Conservation (phyloP, 345 rosid genomes). For the Corchorus capsularis region DNA sequence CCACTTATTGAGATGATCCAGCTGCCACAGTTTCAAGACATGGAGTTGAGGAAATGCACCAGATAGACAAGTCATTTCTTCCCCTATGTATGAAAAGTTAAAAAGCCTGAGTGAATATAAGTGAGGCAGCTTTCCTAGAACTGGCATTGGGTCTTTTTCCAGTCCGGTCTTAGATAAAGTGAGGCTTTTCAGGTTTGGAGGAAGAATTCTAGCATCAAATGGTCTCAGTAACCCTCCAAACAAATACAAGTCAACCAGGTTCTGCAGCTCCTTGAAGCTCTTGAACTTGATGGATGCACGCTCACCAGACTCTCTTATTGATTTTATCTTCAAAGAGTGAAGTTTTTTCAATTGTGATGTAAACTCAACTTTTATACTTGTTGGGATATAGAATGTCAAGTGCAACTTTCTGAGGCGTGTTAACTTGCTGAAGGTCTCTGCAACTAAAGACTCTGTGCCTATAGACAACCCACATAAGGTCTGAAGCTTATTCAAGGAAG, state of each 20-base stretch:
- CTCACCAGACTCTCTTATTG: not conserved
- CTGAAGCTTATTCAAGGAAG: not conserved
- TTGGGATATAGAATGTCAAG: not conserved
- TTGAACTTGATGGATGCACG: constrained; percentile 13
- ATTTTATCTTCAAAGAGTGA: not conserved
- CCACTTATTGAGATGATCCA: constrained; percentile 15
- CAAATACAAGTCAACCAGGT: constrained; percentile 34
- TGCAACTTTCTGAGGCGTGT: constrained; percentile 1
- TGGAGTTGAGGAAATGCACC: constrained; percentile 31
- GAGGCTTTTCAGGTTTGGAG: constrained; percentile 21
- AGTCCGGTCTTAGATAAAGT: constrained; percentile 34
- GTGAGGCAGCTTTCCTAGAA: constrained; percentile 24
- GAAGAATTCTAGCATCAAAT: not conserved
- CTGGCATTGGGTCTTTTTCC: constrained; percentile 30
- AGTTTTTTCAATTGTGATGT: not conserved
- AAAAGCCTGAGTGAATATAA: constrained; percentile 36
- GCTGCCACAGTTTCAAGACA: constrained; percentile 42
- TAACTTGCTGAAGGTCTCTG: not conserved
- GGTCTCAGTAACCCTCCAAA: constrained; percentile 19
- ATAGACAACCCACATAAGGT: constrained; percentile 2
- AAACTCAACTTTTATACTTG: not conserved
- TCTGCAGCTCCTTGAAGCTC: not conserved
- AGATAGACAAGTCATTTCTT: constrained; percentile 15
- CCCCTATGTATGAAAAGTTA: constrained; percentile 32
- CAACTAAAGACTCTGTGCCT: not conserved